Evolutionary conservation across 768 basidiomycete genomes (phyloP).

Genomic region (Glaciozyma antarctica): DNA sequence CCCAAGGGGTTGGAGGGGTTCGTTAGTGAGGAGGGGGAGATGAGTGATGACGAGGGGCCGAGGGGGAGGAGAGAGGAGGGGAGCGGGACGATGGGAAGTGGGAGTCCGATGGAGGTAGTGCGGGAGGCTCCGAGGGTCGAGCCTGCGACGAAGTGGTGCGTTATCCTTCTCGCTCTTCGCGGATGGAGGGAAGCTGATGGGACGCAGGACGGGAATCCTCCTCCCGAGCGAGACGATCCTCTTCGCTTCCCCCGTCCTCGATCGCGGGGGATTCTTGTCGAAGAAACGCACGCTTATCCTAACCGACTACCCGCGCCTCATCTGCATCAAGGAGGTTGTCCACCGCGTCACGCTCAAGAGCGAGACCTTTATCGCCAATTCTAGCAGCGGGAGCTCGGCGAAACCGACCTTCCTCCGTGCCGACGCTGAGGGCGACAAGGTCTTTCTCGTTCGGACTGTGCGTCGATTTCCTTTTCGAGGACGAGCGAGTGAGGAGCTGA

Average conservation of each 20-base stretch:
- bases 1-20: slow-evolving; percentile 1
- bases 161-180: not conserved
- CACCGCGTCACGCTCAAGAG: slow-evolving; percentile 28
- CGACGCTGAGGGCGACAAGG: slow-evolving; percentile 12
- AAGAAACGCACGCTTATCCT: slow-evolving; percentile 30
- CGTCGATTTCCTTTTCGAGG: not conserved
- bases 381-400: slow-evolving; percentile 1
- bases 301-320: slow-evolving; percentile 31
- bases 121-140: slow-evolving; percentile 8
- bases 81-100: not conserved
- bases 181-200: not conserved
- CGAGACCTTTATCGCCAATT: slow-evolving; percentile 26
- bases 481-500: not conserved
- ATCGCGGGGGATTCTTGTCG: slow-evolving; percentile 12
- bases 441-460: slow-evolving; percentile 25
- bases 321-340: slow-evolving; percentile 28
- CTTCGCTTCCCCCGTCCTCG: slow-evolving; percentile 16
- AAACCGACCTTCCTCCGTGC: slow-evolving; percentile 1
- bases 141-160: slow-evolving; percentile 5
- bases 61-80: not conserved
- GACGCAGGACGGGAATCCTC: slow-evolving; percentile 12
- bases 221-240: slow-evolving; percentile 29
- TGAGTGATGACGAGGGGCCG: slow-evolving; percentile 4
- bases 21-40: slow-evolving; percentile 4
- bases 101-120: slow-evolving; percentile 11